Evolutionary conservation across 345 rosid genomes (phyloP), one percentile per base, ranked within the genome.

Genomic region (Sonneratia caseolaris): DNA sequence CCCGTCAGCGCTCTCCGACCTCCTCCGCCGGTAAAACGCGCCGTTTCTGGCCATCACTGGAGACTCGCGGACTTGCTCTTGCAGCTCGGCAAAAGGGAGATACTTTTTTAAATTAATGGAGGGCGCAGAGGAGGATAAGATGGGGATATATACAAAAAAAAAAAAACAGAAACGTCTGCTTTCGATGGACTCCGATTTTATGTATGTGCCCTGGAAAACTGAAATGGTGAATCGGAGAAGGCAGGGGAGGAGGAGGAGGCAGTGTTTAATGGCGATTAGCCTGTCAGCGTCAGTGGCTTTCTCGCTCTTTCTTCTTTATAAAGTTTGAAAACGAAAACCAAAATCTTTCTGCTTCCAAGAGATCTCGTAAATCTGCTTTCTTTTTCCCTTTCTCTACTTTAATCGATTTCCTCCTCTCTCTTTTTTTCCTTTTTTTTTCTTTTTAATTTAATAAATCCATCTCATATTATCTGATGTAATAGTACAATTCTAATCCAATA

Each of bases 31-130:
- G 5, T 91, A 73, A 72, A 76, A 79, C 40, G 81, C 82, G 66
- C 88, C 89, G 80, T 82, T 86, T 57, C 77, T 71, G 1, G 86
- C 85, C 96, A 91, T 91, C 0, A 55, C 40, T 70, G 14, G 51
- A 10, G 40, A 19, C 5, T 18, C 15, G 51, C 51, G 15, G 15
- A 47, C 51, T 11, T 57, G 8, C 59, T 3, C 3, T 0, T 27
- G 22, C 24, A 6, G 19, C 45, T 9, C 45, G 10, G 10, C 45
- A 42, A 42, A 42, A 42, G 45, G 45, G 45, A 42, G 45, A 42
- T 9, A 9, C 45, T 42, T 9, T 42, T 42, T 9, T 42, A 42
- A 4, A 42, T 42, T 42, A 19, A 4, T 6, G 5, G 22, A 7
- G 16, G 24, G 11, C 1, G 15, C 3, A 56, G 36, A 22, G 15